Evolutionary conservation across 1,284 basidiomycete species (phyloP).

Genomic region (Trametes sp.): DNA sequence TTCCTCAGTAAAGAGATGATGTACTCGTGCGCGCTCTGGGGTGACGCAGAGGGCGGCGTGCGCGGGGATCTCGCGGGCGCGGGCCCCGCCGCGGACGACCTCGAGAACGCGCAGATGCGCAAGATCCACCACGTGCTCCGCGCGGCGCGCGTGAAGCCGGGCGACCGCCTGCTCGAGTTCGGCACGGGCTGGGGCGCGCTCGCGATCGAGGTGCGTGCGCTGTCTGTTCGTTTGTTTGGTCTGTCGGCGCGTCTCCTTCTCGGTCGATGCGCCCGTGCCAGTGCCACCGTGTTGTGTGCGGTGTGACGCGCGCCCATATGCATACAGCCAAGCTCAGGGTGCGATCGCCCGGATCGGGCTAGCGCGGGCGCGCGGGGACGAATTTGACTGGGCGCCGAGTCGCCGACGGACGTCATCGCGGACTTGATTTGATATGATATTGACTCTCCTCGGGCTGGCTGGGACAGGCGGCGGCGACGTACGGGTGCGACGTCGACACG

Average conservation of each 20-base stretch:
- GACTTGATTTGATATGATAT: conserved; percentile 10
- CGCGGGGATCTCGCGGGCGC: conserved; percentile 58
- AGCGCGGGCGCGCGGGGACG: too few species aligned
- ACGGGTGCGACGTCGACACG: conserved; percentile 86
- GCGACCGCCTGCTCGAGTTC: conserved; percentile 86
- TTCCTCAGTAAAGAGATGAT: conserved; percentile 93
- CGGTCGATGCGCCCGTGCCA: too few species aligned
- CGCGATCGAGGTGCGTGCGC: conserved; percentile 84
- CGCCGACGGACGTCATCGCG: too few species aligned
- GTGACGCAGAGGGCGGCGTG: conserved; percentile 73
- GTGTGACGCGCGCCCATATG: conserved; percentile 15
- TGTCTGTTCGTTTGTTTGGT: conserved; percentile 17
- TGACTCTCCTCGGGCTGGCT: not conserved
- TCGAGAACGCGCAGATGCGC: conserved; percentile 83
- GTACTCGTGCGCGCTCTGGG: conserved; percentile 89
- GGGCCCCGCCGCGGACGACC: conserved; percentile 58
- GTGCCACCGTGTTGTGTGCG: too few species aligned
- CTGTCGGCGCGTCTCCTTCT: not conserved
- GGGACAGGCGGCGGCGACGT: conserved; percentile 68
- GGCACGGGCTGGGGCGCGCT: conserved; percentile 94
- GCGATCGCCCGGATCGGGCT: too few species aligned
- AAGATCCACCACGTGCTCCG: conserved; percentile 84
- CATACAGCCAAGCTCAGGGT: conserved; percentile 11
- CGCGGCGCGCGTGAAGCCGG: conserved; percentile 78
- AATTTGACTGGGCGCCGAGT: too few species aligned